phyloP scores from a whole-genome alignment of 352 stramenopile species.

The Pythium utonaiense region DNA sequence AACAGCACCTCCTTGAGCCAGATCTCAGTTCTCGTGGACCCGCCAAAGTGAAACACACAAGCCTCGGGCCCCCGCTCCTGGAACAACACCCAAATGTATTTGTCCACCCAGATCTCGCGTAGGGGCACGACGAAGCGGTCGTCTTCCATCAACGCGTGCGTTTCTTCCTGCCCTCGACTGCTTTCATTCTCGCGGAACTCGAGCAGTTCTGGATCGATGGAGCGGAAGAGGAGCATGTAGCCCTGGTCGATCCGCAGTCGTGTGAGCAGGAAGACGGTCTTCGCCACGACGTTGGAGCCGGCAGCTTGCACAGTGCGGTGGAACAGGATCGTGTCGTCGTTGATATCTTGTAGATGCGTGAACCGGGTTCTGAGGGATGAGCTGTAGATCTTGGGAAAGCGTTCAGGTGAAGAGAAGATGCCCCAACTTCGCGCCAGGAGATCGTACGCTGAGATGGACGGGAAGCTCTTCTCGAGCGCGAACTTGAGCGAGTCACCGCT shows the following conservation, averaged over 20 bases:
- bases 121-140: neutral
- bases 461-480: slow-evolving; percentile 56
- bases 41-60: slow-evolving; percentile 58
- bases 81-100: slow-evolving; percentile 65
- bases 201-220: slow-evolving; percentile 47
- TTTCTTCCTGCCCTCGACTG: slow-evolving; percentile 18
- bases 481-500: slow-evolving; percentile 46
- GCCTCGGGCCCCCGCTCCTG: slow-evolving; percentile 26
- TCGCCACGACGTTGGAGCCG: slow-evolving; percentile 32
- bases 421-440: slow-evolving; percentile 47
- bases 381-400: slow-evolving; percentile 50
- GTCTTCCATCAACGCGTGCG: slow-evolving; percentile 1
- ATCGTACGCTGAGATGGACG: slow-evolving; percentile 28
- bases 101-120: slow-evolving; percentile 50
- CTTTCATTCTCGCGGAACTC: slow-evolving; percentile 44
- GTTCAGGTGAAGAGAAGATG: slow-evolving; percentile 44
- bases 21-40: slow-evolving; percentile 38
- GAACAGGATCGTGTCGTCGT: slow-evolving; percentile 54
- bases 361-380: slow-evolving; percentile 38
- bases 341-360: slow-evolving; percentile 43
- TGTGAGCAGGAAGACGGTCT: slow-evolving; percentile 57
- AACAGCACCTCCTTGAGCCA: slow-evolving; percentile 70
- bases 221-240: slow-evolving; percentile 57
- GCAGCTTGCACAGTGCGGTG: slow-evolving; percentile 44
- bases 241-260: slow-evolving; percentile 43